These are phyloP conservation scores for Daedalea quercina DNA, from an alignment of 768 basidiomycete genomes.

Conservation along the genomic window DNA sequence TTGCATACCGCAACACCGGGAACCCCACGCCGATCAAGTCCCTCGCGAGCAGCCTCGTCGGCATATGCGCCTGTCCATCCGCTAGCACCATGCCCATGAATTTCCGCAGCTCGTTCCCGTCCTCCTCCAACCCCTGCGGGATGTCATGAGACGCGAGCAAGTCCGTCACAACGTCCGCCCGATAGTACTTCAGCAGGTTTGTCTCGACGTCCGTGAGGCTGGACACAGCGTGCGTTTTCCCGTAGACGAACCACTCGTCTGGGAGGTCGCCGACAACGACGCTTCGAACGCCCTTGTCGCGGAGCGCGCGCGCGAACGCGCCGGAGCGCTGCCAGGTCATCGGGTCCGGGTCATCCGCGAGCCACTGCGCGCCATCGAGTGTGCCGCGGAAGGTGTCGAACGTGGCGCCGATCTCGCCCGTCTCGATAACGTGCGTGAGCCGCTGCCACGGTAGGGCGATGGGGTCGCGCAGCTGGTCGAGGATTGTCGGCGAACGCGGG, in stretches of 20 bases:
- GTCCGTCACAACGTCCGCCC: conserved; percentile 35
- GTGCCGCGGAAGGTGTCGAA: conserved; percentile 67
- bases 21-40: conserved; percentile 52
- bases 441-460: conserved; percentile 36
- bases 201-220: conserved; percentile 42
- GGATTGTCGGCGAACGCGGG: conserved; percentile 39
- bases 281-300: conserved; percentile 52
- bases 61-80: conserved; percentile 61
- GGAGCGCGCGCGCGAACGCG: conserved; percentile 45
- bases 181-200: conserved; percentile 59
- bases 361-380: conserved; percentile 53
- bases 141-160: conserved; percentile 39
- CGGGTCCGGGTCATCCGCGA: conserved; percentile 43
- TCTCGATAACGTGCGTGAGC: conserved; percentile 55
- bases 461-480: conserved; percentile 46
- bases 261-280: conserved; percentile 59
- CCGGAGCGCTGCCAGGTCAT: conserved; percentile 68
- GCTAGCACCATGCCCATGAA: conserved; percentile 56
- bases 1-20: conserved; percentile 62
- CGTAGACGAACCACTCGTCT: conserved; percentile 77
- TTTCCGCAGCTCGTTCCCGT: conserved; percentile 31
- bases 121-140: conserved; percentile 34
- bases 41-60: conserved; percentile 52
- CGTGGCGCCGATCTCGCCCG: conserved; percentile 42
- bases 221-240: conserved; percentile 56